Evolutionary conservation across 2,329 filamentous ascomycete species (phyloP), one percentile per base, ranked within the genome.

Genomic region (Keithomyces neogunnii): DNA sequence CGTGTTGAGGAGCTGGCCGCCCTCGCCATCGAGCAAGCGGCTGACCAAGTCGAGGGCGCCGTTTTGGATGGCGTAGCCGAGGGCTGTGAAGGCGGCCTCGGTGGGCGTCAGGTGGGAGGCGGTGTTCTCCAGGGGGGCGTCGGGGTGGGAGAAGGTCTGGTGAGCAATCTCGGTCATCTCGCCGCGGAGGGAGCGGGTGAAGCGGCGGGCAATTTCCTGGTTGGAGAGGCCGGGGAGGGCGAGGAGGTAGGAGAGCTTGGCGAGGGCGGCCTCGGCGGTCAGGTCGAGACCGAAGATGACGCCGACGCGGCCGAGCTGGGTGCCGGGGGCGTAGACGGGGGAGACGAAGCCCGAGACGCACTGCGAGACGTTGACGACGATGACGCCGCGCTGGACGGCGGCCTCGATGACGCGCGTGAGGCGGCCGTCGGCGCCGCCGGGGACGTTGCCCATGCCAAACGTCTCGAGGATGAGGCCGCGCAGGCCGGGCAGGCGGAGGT

Each of bases 361-460:
- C 71, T 96, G 91, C 48, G 88, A 95, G 54, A 96, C 85, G 64
- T 95, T 96, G 58, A 96, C 88, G 53, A 96, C 85, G 53, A 93
- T 82, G 57, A 93, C 84, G 38, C 89, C 90, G 53, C 89, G 81
- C 62, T 84, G 75, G 40, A 95, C 88, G 28, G 88, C 90, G 43
- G 83, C 80, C 19, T 81, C 78, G 60, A 96, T 82, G 47, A 92
- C 87, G 50, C 82, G 82, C 13, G 86, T 90, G 65, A 96, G 78
- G 48, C 82, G 84, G 51, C 88, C 88, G 63, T 93, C 88, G 46
- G 84, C 78, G 32, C 89, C 89, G 39, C 86, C 86, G 3, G 91
- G 91, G 9, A 91, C 87, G 69, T 96, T 96, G 51, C 91, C 91
- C 65, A 93, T 90, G 53, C 91, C 91, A 66, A 96, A 96, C 0